Percentiles rank a stretch among this genome's conserved stretches.
These are phyloP conservation scores for Fusarium pininemorale DNA, from an alignment of 2,329 filamentous ascomycete species.

Conservation along the genomic window DNA sequence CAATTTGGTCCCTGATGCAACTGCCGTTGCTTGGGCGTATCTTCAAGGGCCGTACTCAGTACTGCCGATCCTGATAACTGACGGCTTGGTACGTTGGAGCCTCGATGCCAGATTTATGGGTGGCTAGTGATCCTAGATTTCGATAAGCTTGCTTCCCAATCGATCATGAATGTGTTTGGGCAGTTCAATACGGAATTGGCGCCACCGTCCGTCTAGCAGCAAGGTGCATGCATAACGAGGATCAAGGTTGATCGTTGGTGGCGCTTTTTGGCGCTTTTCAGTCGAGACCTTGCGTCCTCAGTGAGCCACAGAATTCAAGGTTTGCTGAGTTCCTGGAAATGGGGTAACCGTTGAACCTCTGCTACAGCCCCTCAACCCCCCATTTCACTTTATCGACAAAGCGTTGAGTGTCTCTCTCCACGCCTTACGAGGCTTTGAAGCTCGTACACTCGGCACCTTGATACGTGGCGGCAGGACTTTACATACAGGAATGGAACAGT, in stretches of 20 bases:
- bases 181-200: slow-evolving; percentile 1
- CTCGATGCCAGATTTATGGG: not conserved
- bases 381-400: not conserved
- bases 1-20: not conserved
- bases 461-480: slow-evolving; percentile 1
- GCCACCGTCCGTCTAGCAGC: slow-evolving; percentile 7
- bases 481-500: slow-evolving; percentile 13
- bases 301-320: slow-evolving; percentile 12
- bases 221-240: slow-evolving; percentile 11
- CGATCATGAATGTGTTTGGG: not conserved
- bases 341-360: slow-evolving; percentile 18
- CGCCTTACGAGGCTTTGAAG: not conserved
- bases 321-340: slow-evolving; percentile 22
- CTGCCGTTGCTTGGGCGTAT: slow-evolving; percentile 6
- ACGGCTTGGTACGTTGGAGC: not conserved
- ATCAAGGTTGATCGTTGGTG: slow-evolving; percentile 23
- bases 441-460: not conserved
- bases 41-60: slow-evolving; percentile 1
- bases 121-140: not conserved
- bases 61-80: slow-evolving; percentile 20
- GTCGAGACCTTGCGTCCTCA: slow-evolving; percentile 12
- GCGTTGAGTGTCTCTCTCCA: not conserved
- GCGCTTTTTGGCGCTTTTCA: slow-evolving; percentile 17
- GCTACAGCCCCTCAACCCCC: slow-evolving; percentile 4
- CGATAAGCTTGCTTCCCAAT: not conserved